Percentiles rank a stretch among this genome's conserved stretches.
Conservation (phyloP, 1,139 yeast species). For the Komagataea norvegica region DNA sequence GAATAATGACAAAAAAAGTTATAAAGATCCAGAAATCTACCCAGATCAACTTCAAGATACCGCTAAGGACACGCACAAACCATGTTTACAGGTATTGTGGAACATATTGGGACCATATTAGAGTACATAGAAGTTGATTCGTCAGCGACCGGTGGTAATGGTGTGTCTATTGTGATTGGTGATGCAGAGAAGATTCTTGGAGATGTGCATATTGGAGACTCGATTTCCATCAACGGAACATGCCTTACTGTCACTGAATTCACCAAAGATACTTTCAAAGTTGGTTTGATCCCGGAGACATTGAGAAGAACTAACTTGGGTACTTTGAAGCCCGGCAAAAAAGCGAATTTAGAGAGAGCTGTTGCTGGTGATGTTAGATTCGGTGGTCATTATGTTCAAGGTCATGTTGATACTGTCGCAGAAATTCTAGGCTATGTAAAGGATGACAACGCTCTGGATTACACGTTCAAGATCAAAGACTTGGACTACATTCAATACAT, state of each 20-base stretch:
- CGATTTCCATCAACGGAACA: constrained; percentile 82
- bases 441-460: constrained; percentile 78
- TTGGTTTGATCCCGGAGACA: constrained; percentile 93
- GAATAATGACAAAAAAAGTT: no score
- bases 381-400: constrained; percentile 98
- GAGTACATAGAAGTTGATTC: constrained; percentile 41
- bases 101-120: constrained; percentile 56
- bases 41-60: no score
- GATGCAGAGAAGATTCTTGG: constrained; percentile 59
- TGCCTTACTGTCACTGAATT: constrained; percentile 95
- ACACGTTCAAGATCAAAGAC: constrained; percentile 72
- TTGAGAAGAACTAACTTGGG: constrained; percentile 78
- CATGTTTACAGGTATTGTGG: constrained; percentile 96
- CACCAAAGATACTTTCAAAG: constrained; percentile 56
- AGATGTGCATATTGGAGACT: constrained; percentile 90
- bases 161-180: constrained; percentile 59
- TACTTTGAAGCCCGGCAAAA: constrained; percentile 46
- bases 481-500: constrained; percentile 59
- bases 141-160: constrained; percentile 67
- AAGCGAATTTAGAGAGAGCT: constrained; percentile 89
- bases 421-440: constrained; percentile 45
- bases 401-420: constrained; percentile 92
- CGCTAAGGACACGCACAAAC: not conserved
- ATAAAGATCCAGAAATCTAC: no score
- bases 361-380: constrained; percentile 75